phyloP scores from a whole-genome alignment of 371 early-diverging fungal genomes.

The Lichtheimia hyalospora region DNA sequence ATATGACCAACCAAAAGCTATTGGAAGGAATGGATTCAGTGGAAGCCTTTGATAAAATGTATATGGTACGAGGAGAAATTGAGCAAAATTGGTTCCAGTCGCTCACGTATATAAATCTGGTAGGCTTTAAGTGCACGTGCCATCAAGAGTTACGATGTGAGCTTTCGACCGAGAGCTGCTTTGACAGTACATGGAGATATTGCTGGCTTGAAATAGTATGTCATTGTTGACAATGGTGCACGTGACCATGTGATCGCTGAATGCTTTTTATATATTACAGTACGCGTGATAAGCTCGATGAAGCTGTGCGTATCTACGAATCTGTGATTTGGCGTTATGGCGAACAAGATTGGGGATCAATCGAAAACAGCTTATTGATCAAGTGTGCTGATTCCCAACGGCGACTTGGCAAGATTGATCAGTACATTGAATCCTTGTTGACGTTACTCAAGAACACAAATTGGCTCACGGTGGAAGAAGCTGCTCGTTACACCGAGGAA shows the following conservation, averaged over 20 bases:
- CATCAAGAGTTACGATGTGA: slow-evolving; percentile 69
- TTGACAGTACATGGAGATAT: slow-evolving; percentile 73
- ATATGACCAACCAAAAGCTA: slow-evolving; percentile 69
- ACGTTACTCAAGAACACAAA: slow-evolving; percentile 58
- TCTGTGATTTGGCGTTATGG: slow-evolving; percentile 63
- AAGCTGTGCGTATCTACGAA: slow-evolving; percentile 70
- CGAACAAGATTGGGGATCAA: slow-evolving; percentile 69
- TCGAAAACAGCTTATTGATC: slow-evolving; percentile 72
- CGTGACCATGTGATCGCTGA: neutral
- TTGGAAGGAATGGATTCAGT: slow-evolving; percentile 58
- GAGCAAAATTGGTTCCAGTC: neutral
- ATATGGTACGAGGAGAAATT: slow-evolving; percentile 51
- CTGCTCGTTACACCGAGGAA: slow-evolving; percentile 54
- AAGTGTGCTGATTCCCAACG: slow-evolving; percentile 71
- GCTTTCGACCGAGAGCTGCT: slow-evolving; percentile 61
- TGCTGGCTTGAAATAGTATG: slow-evolving; percentile 79
- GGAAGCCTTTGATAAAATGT: slow-evolving; percentile 74
- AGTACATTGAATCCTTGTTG: slow-evolving; percentile 61
- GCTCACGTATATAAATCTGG: neutral
- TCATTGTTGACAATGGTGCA: neutral
- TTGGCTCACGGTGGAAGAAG: slow-evolving; percentile 44
- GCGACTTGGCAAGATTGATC: slow-evolving; percentile 53
- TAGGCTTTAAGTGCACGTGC: slow-evolving; percentile 64
- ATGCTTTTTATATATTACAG: slow-evolving; percentile 30
- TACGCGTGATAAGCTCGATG: slow-evolving; percentile 60